Evolutionary conservation across 768 basidiomycete species (phyloP).

Genomic region (Amanita rimosa): DNA sequence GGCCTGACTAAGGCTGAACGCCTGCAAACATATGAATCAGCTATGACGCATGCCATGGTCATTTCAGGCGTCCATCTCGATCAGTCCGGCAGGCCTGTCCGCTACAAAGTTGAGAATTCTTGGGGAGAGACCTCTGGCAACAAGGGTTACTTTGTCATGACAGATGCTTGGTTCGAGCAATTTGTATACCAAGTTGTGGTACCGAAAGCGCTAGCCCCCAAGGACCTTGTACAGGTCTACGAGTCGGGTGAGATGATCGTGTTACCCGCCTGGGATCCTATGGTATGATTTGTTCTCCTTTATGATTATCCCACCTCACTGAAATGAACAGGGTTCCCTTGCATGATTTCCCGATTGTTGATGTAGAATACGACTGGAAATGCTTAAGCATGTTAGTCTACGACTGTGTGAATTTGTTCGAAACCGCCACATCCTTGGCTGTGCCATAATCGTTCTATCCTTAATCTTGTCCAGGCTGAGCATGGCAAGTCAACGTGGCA

Average conservation of each 20-base stretch:
- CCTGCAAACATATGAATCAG: conserved; percentile 68
- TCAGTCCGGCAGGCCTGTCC: conserved; percentile 53
- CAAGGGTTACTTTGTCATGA: conserved; percentile 90
- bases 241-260: conserved; percentile 56
- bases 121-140: conserved; percentile 76
- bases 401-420: not conserved
- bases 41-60: conserved; percentile 96
- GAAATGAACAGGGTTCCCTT: conserved; percentile 15
- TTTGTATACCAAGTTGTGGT: conserved; percentile 93
- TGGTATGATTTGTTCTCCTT: conserved; percentile 36
- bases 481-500: not conserved
- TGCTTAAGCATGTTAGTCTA: too few relatives aligned
- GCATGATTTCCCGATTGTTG: conserved; percentile 8
- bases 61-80: conserved; percentile 91
- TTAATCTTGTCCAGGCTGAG: not conserved
- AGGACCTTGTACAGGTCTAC: conserved; percentile 71
- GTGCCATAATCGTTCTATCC: too few relatives aligned
- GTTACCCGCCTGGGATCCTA: conserved; percentile 88
- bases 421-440: too few relatives aligned
- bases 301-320: not conserved
- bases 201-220: conserved; percentile 68
- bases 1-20: conserved; percentile 80
- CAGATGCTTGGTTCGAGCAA: conserved; percentile 87
- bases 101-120: conserved; percentile 97
- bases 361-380: too few relatives aligned